Evolutionary conservation across 2,329 filamentous ascomycete species (phyloP).

Genomic region (Purpureocillium takamizusanense): DNA sequence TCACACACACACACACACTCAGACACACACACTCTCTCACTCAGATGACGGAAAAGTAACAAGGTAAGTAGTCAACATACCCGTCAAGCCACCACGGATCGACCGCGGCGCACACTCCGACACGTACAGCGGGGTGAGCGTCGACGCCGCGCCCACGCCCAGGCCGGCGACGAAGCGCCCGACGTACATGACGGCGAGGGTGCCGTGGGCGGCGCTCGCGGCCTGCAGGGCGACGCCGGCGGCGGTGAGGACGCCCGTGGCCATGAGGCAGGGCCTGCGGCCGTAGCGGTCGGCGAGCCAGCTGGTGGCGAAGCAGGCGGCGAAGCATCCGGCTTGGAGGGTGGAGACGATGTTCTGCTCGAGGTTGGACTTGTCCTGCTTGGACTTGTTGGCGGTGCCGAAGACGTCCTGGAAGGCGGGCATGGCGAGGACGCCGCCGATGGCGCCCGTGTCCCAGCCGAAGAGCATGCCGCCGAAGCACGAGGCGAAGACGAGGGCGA

Average conservation of each 20-base stretch:
- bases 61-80: constrained; percentile 17
- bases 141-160: constrained; percentile 41
- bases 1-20: too few species aligned
- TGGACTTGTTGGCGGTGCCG: constrained; percentile 19
- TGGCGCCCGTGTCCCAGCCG: constrained; percentile 51
- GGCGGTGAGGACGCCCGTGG: constrained; percentile 46
- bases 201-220: constrained; percentile 41
- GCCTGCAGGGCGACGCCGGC: constrained; percentile 58
- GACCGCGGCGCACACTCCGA: constrained; percentile 41
- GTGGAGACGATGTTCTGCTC: constrained; percentile 62
- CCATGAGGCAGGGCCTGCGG: constrained; percentile 44
- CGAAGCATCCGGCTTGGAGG: constrained; percentile 60
- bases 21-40: too few species aligned
- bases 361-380: constrained; percentile 36
- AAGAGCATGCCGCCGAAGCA: constrained; percentile 57
- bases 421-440: constrained; percentile 58
- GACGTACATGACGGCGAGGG: constrained; percentile 54
- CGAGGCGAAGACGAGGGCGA: constrained; percentile 52
- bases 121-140: constrained; percentile 33
- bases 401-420: constrained; percentile 41
- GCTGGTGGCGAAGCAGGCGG: constrained; percentile 48
- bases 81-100: constrained; percentile 40
- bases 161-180: constrained; percentile 47
- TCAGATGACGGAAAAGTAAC: too few species aligned
- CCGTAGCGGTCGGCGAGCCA: constrained; percentile 47